phyloP scores from a whole-genome alignment of 345 rosid genomes.

The Acer campestre region DNA sequence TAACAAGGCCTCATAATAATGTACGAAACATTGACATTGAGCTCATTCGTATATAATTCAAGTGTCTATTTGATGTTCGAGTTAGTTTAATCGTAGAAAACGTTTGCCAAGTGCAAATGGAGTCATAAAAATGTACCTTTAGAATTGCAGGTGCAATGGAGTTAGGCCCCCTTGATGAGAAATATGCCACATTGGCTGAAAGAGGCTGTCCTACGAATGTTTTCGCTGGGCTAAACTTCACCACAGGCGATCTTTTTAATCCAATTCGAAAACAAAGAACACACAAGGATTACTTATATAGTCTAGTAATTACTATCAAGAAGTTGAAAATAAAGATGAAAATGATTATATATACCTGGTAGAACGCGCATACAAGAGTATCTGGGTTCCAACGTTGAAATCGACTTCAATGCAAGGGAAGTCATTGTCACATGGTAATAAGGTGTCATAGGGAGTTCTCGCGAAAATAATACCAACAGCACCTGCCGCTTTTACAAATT shows the following conservation, averaged over 20 bases:
- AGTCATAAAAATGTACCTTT: slow-evolving; percentile 30
- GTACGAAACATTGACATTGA: too few relatives aligned
- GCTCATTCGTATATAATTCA: too few relatives aligned
- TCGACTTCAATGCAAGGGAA: slow-evolving; percentile 63
- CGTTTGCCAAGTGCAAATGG: neutral
- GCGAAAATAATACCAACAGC: slow-evolving; percentile 58
- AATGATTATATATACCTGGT: slow-evolving; percentile 26
- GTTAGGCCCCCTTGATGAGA: slow-evolving; percentile 51
- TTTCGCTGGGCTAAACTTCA: slow-evolving; percentile 35
- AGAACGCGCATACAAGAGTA: slow-evolving; percentile 59
- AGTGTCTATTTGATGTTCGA: too few relatives aligned
- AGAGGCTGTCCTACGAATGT: slow-evolving; percentile 32
- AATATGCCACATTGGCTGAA: slow-evolving; percentile 36
- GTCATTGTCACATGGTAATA: slow-evolving; percentile 29
- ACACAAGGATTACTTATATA: neutral
- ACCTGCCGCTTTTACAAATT: slow-evolving; percentile 31
- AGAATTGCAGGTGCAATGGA: slow-evolving; percentile 45
- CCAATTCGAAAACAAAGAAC: neutral
- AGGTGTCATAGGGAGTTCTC: slow-evolving; percentile 42
- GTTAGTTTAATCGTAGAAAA: too few relatives aligned
- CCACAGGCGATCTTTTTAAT: slow-evolving; percentile 31
- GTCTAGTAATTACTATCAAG: too few relatives aligned
- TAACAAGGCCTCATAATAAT: neutral
- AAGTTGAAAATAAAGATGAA: neutral
- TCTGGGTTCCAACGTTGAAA: slow-evolving; percentile 61